phyloP scores from a whole-genome alignment of 208 protist species.

The Acanthamoeba polyphaga region DNA sequence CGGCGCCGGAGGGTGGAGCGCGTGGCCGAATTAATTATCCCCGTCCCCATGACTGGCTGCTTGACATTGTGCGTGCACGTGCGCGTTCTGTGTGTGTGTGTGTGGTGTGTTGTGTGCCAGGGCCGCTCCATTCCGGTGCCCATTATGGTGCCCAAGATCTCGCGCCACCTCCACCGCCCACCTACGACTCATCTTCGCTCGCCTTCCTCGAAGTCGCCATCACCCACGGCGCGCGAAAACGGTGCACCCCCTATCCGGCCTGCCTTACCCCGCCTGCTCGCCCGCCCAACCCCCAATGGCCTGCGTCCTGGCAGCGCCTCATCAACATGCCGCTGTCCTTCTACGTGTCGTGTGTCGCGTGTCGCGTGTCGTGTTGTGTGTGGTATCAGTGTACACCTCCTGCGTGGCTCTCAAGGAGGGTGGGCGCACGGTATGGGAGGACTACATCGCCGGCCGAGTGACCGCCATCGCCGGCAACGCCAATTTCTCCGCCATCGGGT shows the following conservation, averaged over 20 bases:
- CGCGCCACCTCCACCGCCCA: conserved; percentile 61
- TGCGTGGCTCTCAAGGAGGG: background rate
- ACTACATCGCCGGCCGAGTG: conserved; percentile 13
- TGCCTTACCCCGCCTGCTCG: background rate
- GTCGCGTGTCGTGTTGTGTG: background rate
- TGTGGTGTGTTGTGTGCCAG: background rate
- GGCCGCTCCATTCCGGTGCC: conserved; percentile 48
- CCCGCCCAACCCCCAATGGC: background rate
- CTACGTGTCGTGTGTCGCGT: background rate
- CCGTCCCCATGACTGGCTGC: too few species aligned
- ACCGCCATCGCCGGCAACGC: conserved; percentile 67
- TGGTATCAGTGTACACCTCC: background rate
- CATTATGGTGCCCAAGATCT: conserved; percentile 53
- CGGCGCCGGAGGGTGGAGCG: too few species aligned
- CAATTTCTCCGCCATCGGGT: conserved; percentile 32
- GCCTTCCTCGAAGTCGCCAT: conserved; percentile 14
- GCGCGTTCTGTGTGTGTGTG: too few species aligned
- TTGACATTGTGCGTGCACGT: too few species aligned
- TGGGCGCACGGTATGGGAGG: conserved; percentile 53
- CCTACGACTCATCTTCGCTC: background rate
- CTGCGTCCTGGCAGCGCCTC: too few species aligned
- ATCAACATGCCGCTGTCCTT: too few species aligned
- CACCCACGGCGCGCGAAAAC: conserved; percentile 2
- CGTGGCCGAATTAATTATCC: too few species aligned
- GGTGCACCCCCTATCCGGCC: background rate